Conservation (phyloP, 2,329 filamentous ascomycete species). For the Hirsutella rhossiliensis region DNA sequence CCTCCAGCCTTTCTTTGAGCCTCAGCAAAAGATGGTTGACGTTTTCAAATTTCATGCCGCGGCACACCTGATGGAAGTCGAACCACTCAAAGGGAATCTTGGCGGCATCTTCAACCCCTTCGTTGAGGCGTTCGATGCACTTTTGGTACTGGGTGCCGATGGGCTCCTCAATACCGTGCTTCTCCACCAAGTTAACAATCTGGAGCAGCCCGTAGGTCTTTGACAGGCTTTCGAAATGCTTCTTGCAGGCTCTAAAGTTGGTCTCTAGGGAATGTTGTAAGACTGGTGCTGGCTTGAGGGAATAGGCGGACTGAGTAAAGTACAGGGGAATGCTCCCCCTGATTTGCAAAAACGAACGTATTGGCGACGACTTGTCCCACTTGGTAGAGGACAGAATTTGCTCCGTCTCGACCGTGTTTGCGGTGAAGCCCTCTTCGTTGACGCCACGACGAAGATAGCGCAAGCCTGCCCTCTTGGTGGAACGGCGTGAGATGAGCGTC, state of each 20-base stretch:
- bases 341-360: slow-evolving; percentile 77
- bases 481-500: slow-evolving; percentile 86
- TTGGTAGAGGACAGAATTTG: slow-evolving; percentile 69
- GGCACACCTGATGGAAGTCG: slow-evolving; percentile 85
- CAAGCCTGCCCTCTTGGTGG: slow-evolving; percentile 72
- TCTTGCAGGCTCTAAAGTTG: slow-evolving; percentile 67
- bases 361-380: slow-evolving; percentile 49
- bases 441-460: slow-evolving; percentile 84
- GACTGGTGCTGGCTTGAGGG: slow-evolving; percentile 75
- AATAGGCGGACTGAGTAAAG: slow-evolving; percentile 91
- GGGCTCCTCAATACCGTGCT: slow-evolving; percentile 67
- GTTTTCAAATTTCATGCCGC: slow-evolving; percentile 97
- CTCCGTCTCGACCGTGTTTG: slow-evolving; percentile 90
- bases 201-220: slow-evolving; percentile 66
- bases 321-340: slow-evolving; percentile 89
- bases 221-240: slow-evolving; percentile 62
- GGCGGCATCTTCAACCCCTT: slow-evolving; percentile 35
- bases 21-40: slow-evolving; percentile 67
- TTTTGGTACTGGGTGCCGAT: slow-evolving; percentile 70
- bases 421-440: slow-evolving; percentile 78
- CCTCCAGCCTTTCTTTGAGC: slow-evolving; percentile 54
- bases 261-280: slow-evolving; percentile 69
- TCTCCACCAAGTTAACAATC: slow-evolving; percentile 77
- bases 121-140: slow-evolving; percentile 54
- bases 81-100: slow-evolving; percentile 76